Evolutionary conservation across 1,284 basidiomycete genomes (phyloP), one percentile per base, ranked within the genome.

Genomic region (Puccinia hordei): DNA sequence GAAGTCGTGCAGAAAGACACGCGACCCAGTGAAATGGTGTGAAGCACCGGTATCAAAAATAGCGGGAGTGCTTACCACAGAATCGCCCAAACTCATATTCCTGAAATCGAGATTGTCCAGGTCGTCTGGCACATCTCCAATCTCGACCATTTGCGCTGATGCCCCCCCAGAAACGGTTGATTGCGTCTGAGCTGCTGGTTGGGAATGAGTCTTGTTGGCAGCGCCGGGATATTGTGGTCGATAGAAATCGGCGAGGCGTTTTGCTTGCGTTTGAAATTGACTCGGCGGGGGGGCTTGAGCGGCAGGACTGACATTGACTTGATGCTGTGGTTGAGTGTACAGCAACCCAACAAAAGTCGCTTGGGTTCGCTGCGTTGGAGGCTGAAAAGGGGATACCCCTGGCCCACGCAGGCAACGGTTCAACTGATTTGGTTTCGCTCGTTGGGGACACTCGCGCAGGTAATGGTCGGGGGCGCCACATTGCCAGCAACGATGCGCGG

Each of bases 41-140:
- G 61, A 63, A 5, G 61, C 61, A 8, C 61, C 61, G 22, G 24
- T n/a, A 46, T 66, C 63, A 66, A 66, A 13, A 3, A 66, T 44
- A 9, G 63, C 38, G 8, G 41, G 24, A 24, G 3, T 27, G 44
- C 63, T 66, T n/a, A 66, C 63, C 5, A 35, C 63, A 2, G 22
- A 19, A 9, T 35, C 19, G 1, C 24, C 38, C 35, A 44, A 9
- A 1, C 0, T 2, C 61, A 63, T 33, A 4, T 33, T 63, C 8
- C 17, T 13, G 22, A 63, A 63, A 19, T 63, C 35, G 30, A 63
- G 5, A 1, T 63, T 8, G 17, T 30, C 6, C 10, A 63, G 27
- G 10, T 63, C 61, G 35, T 63, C 30, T 9, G 30, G 19, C 30
- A 63, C 10, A 13, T 35, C 30, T 19, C 57, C 57, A 3, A 59